Conservation (phyloP, 1,284 basidiomycete species). For the Pseudozyma flocculosa region DNA sequence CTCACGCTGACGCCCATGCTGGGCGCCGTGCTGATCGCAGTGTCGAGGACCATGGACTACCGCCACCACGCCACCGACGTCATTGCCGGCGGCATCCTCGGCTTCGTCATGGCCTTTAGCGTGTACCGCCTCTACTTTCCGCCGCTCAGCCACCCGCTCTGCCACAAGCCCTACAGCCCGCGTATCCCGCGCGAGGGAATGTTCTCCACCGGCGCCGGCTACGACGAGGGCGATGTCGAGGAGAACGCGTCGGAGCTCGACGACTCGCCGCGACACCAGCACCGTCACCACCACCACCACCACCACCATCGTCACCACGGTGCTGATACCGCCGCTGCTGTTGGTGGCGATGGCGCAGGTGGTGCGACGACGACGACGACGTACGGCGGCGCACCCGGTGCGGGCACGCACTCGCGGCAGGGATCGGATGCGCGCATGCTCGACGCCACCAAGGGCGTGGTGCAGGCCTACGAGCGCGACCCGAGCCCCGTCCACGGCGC, state of each 20-base stretch:
- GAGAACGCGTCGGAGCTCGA: neutral
- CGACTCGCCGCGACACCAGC: too few relatives aligned
- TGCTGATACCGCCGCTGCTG: too few relatives aligned
- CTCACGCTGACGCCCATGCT: constrained; percentile 73
- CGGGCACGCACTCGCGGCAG: too few relatives aligned
- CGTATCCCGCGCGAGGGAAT: constrained; percentile 28
- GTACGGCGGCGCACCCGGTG: too few relatives aligned
- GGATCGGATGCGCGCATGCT: too few relatives aligned
- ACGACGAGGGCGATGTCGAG: neutral
- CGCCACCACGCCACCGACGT: constrained; percentile 66
- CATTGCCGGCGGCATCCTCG: constrained; percentile 74
- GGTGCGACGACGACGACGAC: too few relatives aligned
- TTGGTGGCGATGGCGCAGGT: too few relatives aligned
- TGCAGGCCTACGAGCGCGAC: too few relatives aligned
- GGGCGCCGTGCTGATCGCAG: constrained; percentile 80
- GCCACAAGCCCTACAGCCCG: constrained; percentile 42
- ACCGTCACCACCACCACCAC: too few relatives aligned
- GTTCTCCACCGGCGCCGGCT: neutral
- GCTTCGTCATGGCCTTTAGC: constrained; percentile 69
- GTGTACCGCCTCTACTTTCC: constrained; percentile 47
- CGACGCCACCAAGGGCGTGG: too few relatives aligned
- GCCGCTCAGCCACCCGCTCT: constrained; percentile 16
- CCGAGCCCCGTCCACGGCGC: too few relatives aligned
- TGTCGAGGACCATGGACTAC: constrained; percentile 62
- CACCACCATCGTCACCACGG: too few relatives aligned